phyloP scores from a whole-genome alignment of 2,329 filamentous ascomycete species.

The Colletotrichum costaricense region DNA sequence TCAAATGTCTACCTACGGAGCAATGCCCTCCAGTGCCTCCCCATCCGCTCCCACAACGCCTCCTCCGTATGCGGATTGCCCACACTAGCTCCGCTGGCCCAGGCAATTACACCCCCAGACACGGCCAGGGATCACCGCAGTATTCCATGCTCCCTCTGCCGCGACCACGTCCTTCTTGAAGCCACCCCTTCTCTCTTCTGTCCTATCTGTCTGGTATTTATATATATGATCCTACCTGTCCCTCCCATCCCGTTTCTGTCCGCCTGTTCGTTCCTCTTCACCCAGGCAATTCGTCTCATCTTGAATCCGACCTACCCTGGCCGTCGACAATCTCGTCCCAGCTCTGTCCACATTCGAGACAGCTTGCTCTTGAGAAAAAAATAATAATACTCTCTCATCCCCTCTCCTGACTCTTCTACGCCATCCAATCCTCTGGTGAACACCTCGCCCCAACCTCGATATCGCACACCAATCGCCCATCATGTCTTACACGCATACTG shows the following conservation, averaged over 20 bases:
- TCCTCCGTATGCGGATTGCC: slow-evolving; percentile 35
- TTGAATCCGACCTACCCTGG: slow-evolving; percentile 34
- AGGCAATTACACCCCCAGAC: slow-evolving; percentile 14
- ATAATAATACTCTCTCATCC: slow-evolving; percentile 13
- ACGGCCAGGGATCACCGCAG: slow-evolving; percentile 31
- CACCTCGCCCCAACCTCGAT: slow-evolving; percentile 21
- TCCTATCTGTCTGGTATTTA: background rate
- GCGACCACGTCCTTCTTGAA: slow-evolving; percentile 19
- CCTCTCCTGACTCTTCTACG: slow-evolving; percentile 1
- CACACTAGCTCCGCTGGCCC: slow-evolving; percentile 30
- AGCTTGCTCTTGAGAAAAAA: slow-evolving; percentile 25
- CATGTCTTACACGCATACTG: slow-evolving; percentile 72
- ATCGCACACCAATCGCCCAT: slow-evolving; percentile 36
- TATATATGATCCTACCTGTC: slow-evolving; percentile 32
- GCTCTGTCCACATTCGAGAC: slow-evolving; percentile 28
- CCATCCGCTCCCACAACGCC: slow-evolving; percentile 19
- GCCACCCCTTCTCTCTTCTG: background rate
- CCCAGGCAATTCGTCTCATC: slow-evolving; percentile 30
- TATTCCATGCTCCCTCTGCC: slow-evolving; percentile 22
- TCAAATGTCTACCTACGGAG: background rate
- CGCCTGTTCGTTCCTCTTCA: background rate
- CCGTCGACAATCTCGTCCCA: slow-evolving; percentile 2
- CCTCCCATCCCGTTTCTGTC: background rate
- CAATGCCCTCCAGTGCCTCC: background rate
- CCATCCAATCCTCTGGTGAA: slow-evolving; percentile 23